These are phyloP conservation scores for Plasmodiophora brassicae DNA, from an alignment of 208 protist species.

Conservation along the genomic window DNA sequence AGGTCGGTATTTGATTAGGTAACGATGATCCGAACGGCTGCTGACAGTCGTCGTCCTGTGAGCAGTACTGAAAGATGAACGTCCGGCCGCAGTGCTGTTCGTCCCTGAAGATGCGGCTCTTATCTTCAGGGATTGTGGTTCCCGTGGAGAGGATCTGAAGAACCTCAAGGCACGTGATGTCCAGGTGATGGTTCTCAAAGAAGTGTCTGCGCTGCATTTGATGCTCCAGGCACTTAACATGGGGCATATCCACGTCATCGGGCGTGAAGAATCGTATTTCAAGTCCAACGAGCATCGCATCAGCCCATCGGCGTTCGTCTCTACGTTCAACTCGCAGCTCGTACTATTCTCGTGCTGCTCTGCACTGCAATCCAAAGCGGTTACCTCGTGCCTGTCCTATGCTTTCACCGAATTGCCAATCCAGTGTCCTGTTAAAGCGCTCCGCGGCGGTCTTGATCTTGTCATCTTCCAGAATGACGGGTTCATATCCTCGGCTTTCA, in stretches of 20 bases:
- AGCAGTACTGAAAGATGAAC: not conserved
- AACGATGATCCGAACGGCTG: not conserved
- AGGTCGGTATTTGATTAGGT: no score
- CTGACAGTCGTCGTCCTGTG: not conserved
- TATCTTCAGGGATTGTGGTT: not conserved
- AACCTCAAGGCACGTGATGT: not conserved
- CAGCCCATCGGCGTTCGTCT: not conserved
- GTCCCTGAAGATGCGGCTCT: slow-evolving; percentile 16
- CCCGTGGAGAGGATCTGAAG: not conserved
- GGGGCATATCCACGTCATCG: not conserved
- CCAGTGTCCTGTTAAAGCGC: not conserved
- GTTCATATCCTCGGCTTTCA: not conserved
- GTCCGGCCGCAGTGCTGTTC: not conserved
- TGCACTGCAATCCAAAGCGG: not conserved
- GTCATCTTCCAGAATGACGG: not conserved
- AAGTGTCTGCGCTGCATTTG: not conserved
- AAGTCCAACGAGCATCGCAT: not conserved
- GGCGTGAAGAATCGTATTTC: not conserved
- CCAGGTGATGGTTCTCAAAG: not conserved
- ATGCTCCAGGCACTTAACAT: not conserved
- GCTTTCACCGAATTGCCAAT: not conserved
- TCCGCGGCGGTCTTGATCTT: not conserved
- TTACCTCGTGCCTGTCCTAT: not conserved
- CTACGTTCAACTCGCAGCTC: not conserved
- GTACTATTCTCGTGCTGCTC: not conserved